Evolutionary conservation across 805 yeast genomes (phyloP), one percentile per base, ranked within the genome.

Genomic region (Candida xyloterini): DNA sequence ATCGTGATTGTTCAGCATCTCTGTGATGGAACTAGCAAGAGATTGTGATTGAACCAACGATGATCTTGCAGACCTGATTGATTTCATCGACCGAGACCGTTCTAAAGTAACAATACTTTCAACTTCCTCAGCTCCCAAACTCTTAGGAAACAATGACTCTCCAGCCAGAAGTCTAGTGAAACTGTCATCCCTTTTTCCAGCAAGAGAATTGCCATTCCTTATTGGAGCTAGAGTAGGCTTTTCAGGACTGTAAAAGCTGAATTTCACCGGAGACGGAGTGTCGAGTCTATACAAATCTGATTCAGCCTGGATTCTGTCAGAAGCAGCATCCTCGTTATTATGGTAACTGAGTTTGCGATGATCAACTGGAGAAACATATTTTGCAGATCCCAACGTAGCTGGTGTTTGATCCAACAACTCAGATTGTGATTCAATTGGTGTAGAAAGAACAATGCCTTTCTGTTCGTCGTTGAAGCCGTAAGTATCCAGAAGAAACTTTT

Each of bases 51-150:
- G 40, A 21, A 13, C 42, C 24, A 44, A 11, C 11, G 51, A 47
- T n/a, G 50, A 46, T 23, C 44, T 36, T 5, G 25, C 57, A 0
- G 88, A 80, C 52, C 74, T 71, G 64, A 73, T 66, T 3, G 80
- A 80, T 53, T 75, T 71, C 66, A 74, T 66, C 5, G 80, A 74
- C 35, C 78, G 55, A 7, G 84, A 75, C 44, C 90, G 70, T 57
- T 85, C 95, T 30, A 85, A 55, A 7, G 83, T 73, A 2, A 82
- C 81, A 42, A 85, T 85, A 32, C 85, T 79, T 48, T 81, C 85
- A 9, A 85, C 84, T 53, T 85, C 95, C 37, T 73, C 76, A 0
- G 75, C 68, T 42, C 73, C 81, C 23, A 85, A 64, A 2, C 78
- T 74, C 55, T 80, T 84, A 0, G 95, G 95, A 57, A 85, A 85